These are phyloP conservation scores for Lycium ferocissimum DNA, from an alignment of 257 asterid genomes.

Conservation along the genomic window DNA sequence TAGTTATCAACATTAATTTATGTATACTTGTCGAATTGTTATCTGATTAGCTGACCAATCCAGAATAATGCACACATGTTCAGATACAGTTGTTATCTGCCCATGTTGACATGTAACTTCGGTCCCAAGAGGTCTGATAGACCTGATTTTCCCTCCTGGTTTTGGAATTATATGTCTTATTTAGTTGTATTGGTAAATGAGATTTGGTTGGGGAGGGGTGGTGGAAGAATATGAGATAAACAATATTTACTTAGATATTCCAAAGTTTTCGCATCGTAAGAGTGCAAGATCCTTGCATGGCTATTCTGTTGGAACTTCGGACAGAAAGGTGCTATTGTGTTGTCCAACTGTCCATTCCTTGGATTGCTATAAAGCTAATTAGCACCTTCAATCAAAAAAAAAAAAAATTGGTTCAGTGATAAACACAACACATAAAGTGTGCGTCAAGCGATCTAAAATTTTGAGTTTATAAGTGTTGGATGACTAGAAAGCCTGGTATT, in stretches of 20 bases:
- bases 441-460: background rate
- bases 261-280: background rate
- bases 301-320: background rate
- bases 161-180: background rate
- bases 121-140: background rate
- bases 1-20: background rate
- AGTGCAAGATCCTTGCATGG: background rate
- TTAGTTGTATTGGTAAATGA: background rate
- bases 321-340: background rate
- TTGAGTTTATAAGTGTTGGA: too few relatives aligned
- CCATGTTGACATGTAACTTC: background rate
- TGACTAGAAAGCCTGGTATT: background rate
- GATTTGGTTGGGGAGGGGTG: background rate
- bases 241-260: background rate
- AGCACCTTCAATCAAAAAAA: background rate
- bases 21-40: background rate
- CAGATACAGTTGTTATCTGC: background rate
- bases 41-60: background rate
- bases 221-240: background rate
- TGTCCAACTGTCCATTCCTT: background rate
- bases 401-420: background rate
- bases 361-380: background rate
- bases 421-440: background rate
- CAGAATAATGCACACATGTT: background rate
- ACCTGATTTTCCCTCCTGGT: background rate